Evolutionary conservation across 306 rosid genomes (phyloP).

Genomic region (Cucumis hystrix): DNA sequence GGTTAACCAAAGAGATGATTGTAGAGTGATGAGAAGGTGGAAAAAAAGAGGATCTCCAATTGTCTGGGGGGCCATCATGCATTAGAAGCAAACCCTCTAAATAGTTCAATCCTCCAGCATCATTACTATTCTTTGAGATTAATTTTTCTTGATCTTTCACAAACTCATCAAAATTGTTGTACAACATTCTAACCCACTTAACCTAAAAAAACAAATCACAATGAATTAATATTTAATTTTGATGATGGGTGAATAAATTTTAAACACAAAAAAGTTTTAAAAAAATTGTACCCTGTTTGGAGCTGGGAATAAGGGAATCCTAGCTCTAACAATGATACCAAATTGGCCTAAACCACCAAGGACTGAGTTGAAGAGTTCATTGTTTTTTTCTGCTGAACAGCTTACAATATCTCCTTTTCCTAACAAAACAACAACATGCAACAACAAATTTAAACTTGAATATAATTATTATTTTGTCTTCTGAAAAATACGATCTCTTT

Average conservation of each 20-base stretch:
- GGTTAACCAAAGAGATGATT: slow-evolving; percentile 36
- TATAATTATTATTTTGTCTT: too few relatives aligned
- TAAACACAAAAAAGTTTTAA: too few relatives aligned
- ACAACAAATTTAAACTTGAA: too few relatives aligned
- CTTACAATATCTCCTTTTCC: slow-evolving; percentile 60
- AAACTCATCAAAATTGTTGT: slow-evolving; percentile 39
- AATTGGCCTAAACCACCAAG: slow-evolving; percentile 96
- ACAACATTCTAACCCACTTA: slow-evolving; percentile 52
- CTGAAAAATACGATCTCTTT: too few relatives aligned
- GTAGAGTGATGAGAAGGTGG: slow-evolving; percentile 52
- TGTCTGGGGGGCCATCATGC: slow-evolving; percentile 60
- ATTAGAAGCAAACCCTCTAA: slow-evolving; percentile 71
- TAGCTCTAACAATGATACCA: slow-evolving; percentile 79
- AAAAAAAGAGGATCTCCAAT: slow-evolving; percentile 91
- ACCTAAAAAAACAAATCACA: slow-evolving; percentile 21
- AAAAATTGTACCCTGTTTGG: slow-evolving; percentile 37
- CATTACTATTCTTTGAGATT: slow-evolving; percentile 15
- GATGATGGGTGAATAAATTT: not conserved
- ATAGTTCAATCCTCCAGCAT: slow-evolving; percentile 41
- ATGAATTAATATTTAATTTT: too few relatives aligned
- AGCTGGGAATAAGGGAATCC: slow-evolving; percentile 58
- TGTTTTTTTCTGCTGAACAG: slow-evolving; percentile 31
- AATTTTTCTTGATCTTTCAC: slow-evolving; percentile 54
- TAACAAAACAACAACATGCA: not conserved
- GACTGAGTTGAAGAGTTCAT: slow-evolving; percentile 50